Percentiles rank a stretch among this genome's conserved stretches.
Evolutionary conservation across 2,329 filamentous ascomycete species (phyloP).

Genomic region (Arthrobotrys iridis): DNA sequence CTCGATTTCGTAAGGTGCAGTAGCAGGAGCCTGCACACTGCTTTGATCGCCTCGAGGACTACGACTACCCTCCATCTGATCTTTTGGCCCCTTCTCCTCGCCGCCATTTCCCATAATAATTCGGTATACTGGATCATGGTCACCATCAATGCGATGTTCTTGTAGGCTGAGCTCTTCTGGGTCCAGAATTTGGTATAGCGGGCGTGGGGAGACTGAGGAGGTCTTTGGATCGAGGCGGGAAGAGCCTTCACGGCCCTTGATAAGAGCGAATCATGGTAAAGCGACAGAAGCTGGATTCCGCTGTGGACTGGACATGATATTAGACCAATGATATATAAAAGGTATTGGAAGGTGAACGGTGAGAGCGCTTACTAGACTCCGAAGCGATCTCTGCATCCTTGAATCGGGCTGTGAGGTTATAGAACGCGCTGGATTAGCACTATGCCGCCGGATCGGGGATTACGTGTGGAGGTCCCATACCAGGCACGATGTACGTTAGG

Average conservation of each 20-base stretch:
- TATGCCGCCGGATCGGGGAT: not conserved
- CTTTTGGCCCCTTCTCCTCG: constrained; percentile 83
- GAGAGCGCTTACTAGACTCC: constrained; percentile 72
- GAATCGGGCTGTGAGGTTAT: constrained; percentile 72
- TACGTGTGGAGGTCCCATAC: constrained; percentile 62
- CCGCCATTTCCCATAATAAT: constrained; percentile 96
- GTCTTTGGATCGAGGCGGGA: constrained; percentile 60
- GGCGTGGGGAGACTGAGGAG: constrained; percentile 67
- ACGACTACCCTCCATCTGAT: constrained; percentile 87
- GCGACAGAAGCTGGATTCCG: constrained; percentile 84
- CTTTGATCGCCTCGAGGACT: constrained; percentile 73
- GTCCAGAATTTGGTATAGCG: constrained; percentile 76
- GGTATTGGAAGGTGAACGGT: constrained; percentile 28
- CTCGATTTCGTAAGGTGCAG: constrained; percentile 65
- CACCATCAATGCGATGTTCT: constrained; percentile 80
- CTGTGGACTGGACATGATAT: constrained; percentile 72
- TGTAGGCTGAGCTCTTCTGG: constrained; percentile 74
- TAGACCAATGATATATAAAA: constrained; percentile 53
- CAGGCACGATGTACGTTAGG: constrained; percentile 94
- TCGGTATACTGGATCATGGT: constrained; percentile 96
- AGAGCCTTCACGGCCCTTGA: constrained; percentile 71
- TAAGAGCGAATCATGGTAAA: constrained; percentile 92
- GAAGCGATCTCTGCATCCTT: constrained; percentile 94
- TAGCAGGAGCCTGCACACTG: constrained; percentile 59
- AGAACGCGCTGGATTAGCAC: constrained; percentile 56